Base-by-base conservation (phyloP, 306 rosid genomes). In the Heteromeles arbutifolia region DNA sequence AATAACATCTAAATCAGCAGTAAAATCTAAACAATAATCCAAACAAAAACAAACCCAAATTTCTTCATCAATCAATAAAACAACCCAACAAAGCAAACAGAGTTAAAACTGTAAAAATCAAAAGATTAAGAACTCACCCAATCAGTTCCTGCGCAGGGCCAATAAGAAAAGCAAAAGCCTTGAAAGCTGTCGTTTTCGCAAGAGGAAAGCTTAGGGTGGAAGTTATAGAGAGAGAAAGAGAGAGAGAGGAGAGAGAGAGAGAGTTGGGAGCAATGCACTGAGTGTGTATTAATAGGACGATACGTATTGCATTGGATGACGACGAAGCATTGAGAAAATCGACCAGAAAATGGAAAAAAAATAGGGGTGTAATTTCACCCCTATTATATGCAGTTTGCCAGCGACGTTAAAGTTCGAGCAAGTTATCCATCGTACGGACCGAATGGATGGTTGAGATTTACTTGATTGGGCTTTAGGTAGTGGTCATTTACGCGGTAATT, bases 301-400 rank as follows among this genome's bases (percentile, higher is more conserved):
- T 74, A 65, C 25, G 29, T 77, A 82, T 43, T 50, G 88, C 74
- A 48, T 67, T 54, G 65, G 87, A 84, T 78, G 90, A 86, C 50
- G 82, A 82, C 2, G 84, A 78, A 77, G 88, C 82, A 78, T 68
- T 78, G 82, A 83, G 64, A 74, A 78, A 68, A 32, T 63, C 80
- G 25, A 73, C 63, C 74, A n/a, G 74, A 72, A 72, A 76, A 48
- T 74, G 34, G 37, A 37, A 61, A 11, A n/a, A 43, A 43, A 41
- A 41, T 11, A 10, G 48, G 71, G 29, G 57, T 25, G 80, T 65
- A 53, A 5, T 18, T 62, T 29, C 67, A 70, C 77, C 65, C 74
- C 80, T n/a, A 68, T 39, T 84, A 82, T 83, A 88, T 84, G 87
- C 77, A 75, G 83, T 90, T 26, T 83, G 69, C 78, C 57, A 26